Percentiles rank a stretch among this genome's conserved stretches.
Evolutionary conservation across 192 early-diverging fungal species (phyloP).

Genomic region (Coemansia erecta): DNA sequence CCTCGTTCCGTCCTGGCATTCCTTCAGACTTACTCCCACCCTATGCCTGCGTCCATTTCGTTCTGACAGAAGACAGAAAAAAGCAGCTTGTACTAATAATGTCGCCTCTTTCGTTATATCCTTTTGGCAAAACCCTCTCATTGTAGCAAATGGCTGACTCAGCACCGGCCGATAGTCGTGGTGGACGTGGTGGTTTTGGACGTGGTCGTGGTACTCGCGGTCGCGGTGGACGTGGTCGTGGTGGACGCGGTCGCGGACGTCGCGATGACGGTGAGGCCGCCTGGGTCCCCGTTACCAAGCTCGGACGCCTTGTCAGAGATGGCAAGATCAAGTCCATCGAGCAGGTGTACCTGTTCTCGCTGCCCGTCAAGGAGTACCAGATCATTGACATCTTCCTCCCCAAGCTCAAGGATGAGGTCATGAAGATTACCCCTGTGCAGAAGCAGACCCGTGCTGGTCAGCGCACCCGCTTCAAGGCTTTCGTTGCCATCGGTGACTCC

Average conservation of each 20-base stretch:
- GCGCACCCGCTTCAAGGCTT: slow-evolving; percentile 99
- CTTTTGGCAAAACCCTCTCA: no score
- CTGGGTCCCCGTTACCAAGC: slow-evolving; percentile 96
- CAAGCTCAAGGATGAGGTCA: slow-evolving; percentile 97
- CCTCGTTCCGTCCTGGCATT: no score
- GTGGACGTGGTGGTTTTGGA: slow-evolving; percentile 50
- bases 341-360: slow-evolving; percentile 96
- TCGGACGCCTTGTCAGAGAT: slow-evolving; percentile 98
- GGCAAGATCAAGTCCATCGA: slow-evolving; percentile 96
- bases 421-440: slow-evolving; percentile 99
- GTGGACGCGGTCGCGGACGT: slow-evolving; percentile 76
- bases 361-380: slow-evolving; percentile 99
- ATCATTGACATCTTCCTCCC: slow-evolving; percentile 95
- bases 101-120: no score
- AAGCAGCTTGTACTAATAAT: no score
- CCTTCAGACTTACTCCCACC: no score
- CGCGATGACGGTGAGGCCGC: slow-evolving; percentile 83
- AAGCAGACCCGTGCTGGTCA: slow-evolving; percentile 99
- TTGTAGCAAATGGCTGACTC: slow-evolving; percentile 75
- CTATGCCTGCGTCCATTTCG: no score
- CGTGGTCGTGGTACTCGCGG: slow-evolving; percentile 76
- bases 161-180: slow-evolving; percentile 73
- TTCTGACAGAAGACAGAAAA: slow-evolving; percentile 2
- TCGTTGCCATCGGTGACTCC: slow-evolving; percentile 96
- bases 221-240: slow-evolving; percentile 72